Evolutionary conservation across 345 rosid genomes (phyloP).

Genomic region (Salix brachista): DNA sequence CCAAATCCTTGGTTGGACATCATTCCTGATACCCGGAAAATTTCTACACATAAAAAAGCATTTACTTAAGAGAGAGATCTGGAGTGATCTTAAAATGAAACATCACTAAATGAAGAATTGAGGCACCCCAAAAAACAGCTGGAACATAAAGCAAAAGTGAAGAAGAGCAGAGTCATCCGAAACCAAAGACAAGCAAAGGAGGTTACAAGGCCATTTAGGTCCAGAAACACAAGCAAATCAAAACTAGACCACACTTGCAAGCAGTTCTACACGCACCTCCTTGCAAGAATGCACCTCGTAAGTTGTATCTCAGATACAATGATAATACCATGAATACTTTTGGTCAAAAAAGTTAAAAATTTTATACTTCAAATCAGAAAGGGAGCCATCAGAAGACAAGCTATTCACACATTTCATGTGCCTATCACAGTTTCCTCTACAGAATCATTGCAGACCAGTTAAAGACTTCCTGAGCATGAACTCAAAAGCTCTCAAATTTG

Average conservation of each 20-base stretch:
- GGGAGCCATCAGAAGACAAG: background rate
- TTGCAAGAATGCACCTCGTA: background rate
- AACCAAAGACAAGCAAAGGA: background rate
- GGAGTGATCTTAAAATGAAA: background rate
- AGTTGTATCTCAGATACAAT: background rate
- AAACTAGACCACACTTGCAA: background rate
- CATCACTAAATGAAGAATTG: conserved; percentile 1
- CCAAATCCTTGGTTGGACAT: conserved; percentile 85
- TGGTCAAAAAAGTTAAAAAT: background rate
- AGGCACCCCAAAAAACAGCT: background rate
- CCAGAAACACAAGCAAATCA: background rate
- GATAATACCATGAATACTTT: background rate
- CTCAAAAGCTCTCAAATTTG: background rate
- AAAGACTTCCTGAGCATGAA: background rate
- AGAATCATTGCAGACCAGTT: background rate
- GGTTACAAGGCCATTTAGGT: background rate
- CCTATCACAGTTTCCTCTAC: background rate
- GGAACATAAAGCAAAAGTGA: background rate
- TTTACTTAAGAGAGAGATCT: conserved; percentile 10
- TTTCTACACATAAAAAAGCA: conserved; percentile 51
- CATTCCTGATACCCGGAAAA: conserved; percentile 74
- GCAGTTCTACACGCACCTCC: background rate
- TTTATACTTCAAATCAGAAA: background rate
- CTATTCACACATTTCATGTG: background rate
- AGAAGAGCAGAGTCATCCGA: background rate